Base-by-base conservation (phyloP, 2,329 filamentous ascomycete species). In the Pseudogymnoascus sp. region DNA sequence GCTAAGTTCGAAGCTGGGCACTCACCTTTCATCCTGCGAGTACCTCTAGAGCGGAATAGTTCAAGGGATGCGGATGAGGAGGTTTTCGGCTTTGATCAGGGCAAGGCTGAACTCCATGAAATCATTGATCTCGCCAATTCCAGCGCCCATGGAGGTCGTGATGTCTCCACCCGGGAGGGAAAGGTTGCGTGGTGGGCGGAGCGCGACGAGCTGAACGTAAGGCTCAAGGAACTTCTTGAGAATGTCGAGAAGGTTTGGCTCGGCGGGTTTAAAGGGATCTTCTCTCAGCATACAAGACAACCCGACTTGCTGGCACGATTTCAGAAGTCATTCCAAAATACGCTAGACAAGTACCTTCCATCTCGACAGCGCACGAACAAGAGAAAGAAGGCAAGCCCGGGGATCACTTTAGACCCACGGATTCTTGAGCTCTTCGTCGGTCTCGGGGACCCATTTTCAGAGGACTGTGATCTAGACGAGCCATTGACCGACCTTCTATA, bases 171-270 rank as follows among this genome's bases (percentile, higher is more conserved):
- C 55, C 90, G 88, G 72, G 87, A 87, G 36, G 87, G 88, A 29
- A 92, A 90, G 72, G 84, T 84, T 39, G 86, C 87, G 55, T 99
- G 94, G 94, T 99, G 94, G 92, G 83, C 83, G 4, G 88, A 92
- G 71, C 85, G 95, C 12, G 88, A 94, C 73, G 82, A 82, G 2
- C 79, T 99, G 13, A 94, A 99, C 71, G 76, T 77, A 33, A 86
- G 90, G 8, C 80, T 99, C 25, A 86, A 85, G 65, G 87, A 89
- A 59, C 81, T 99, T 8, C 79, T 99, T 1, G 80, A 86, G 61
- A 95, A 91, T 64, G 88, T 99, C 39, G 93, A 99, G 74, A 88
- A 89, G 64, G 87, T 94, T 21, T 99, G 94, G 94, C 83, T 99
- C 4, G 92, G 93, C 58, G 94, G 94, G 0, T 99, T 99, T 80